Conservation (phyloP, 495 filamentous ascomycete genomes). For the Penicillium diatomitis region DNA sequence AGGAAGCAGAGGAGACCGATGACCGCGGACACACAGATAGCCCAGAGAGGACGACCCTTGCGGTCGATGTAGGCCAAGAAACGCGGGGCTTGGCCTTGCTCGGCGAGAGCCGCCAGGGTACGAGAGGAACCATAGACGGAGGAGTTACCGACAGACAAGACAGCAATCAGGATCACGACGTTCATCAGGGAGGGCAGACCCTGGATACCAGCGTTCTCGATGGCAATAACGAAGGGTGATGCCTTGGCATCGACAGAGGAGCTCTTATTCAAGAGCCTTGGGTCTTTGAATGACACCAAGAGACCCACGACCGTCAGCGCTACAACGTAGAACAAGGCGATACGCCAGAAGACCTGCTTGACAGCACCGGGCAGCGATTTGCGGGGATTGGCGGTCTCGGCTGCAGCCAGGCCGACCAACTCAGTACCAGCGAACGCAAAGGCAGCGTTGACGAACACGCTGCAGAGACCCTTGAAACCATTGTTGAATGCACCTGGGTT, state of each 20-base stretch:
- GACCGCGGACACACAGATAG: conserved; percentile 57
- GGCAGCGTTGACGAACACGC: conserved; percentile 85
- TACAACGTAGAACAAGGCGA: conserved; percentile 77
- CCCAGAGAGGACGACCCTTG: conserved; percentile 66
- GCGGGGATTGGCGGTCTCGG: conserved; percentile 78
- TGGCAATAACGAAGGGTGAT: conserved; percentile 86
- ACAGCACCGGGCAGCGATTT: conserved; percentile 79
- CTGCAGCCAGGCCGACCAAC: conserved; percentile 83
- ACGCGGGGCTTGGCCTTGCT: conserved; percentile 71
- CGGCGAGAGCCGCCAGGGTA: conserved; percentile 77
- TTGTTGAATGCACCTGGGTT: conserved; percentile 81
- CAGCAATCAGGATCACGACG: conserved; percentile 78
- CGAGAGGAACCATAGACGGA: conserved; percentile 81
- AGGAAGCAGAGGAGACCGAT: conserved; percentile 75
- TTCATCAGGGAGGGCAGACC: conserved; percentile 81
- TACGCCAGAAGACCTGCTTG: conserved; percentile 95
- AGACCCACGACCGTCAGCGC: conserved; percentile 65
- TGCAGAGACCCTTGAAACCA: conserved; percentile 91
- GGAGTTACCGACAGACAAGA: conserved; percentile 80
- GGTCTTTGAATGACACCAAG: conserved; percentile 61
- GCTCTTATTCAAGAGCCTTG: conserved; percentile 44
- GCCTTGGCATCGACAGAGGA: conserved; percentile 57
- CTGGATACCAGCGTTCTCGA: conserved; percentile 66
- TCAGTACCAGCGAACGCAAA: conserved; percentile 92
- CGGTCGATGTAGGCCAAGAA: conserved; percentile 78